phyloP scores from a whole-genome alignment of 192 early-diverging fungal genomes.

The Hyaloraphidium curvatum region DNA sequence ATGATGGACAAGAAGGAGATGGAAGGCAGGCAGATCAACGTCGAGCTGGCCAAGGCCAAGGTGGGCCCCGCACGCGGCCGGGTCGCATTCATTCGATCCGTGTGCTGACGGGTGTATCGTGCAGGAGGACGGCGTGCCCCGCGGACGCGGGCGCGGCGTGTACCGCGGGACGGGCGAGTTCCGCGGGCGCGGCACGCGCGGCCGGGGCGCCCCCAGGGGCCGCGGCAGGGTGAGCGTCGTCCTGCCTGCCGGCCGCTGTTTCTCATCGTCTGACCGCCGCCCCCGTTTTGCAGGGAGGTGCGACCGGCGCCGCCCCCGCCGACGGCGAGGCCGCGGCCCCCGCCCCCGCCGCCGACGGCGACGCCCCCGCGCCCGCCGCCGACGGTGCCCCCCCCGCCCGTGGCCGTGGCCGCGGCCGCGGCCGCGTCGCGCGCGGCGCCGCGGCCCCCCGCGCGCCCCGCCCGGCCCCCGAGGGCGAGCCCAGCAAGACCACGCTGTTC shows the following conservation, averaged over 20 bases:
- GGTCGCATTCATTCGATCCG: neutral
- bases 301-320: constrained; percentile 12
- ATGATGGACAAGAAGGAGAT: constrained; percentile 39
- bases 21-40: constrained; percentile 62
- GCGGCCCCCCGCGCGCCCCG: constrained; percentile 7
- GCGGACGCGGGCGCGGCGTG: constrained; percentile 15
- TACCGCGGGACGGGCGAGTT: too few species aligned
- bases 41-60: constrained; percentile 64
- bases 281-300: too few species aligned
- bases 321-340: constrained; percentile 6
- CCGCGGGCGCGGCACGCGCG: constrained; percentile 9
- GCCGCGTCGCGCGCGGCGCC: constrained; percentile 7
- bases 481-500: constrained; percentile 41
- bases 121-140: neutral
- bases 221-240: constrained; percentile 16
- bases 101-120: neutral
- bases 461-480: constrained; percentile 20
- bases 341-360: constrained; percentile 7
- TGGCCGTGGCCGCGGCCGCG: constrained; percentile 20
- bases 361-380: constrained; percentile 12
- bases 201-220: constrained; percentile 18
- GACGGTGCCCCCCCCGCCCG: constrained; percentile 4
- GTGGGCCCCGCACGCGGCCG: neutral
- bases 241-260: constrained; percentile 10
- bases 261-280: too few species aligned